Evolutionary conservation across 495 filamentous ascomycete genomes (phyloP).

Genomic region (Tuber brumale): DNA sequence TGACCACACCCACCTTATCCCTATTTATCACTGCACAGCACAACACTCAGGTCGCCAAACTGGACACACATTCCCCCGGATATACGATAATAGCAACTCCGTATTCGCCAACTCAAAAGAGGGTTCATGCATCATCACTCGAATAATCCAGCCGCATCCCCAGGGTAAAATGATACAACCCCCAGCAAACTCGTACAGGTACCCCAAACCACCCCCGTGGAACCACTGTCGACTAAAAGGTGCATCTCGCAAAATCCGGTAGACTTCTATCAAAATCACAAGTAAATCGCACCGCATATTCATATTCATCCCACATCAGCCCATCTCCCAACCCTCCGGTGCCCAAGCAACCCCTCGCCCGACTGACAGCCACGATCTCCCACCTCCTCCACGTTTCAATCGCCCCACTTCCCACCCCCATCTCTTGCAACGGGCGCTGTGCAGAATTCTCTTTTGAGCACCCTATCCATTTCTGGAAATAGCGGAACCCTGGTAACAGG

Average conservation of each 20-base stretch:
- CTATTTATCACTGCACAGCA: background rate
- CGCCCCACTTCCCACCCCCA: background rate
- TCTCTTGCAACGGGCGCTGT: background rate
- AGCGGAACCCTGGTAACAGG: background rate
- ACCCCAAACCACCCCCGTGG: background rate
- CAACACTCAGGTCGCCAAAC: background rate
- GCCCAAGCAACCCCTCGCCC: background rate
- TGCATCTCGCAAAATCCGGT: background rate
- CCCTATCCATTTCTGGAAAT: background rate
- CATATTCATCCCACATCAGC: background rate
- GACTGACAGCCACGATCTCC: background rate
- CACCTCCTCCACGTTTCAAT: background rate
- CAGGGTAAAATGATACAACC: background rate
- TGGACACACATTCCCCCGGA: too few species aligned
- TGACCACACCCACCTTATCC: background rate
- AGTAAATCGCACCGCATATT: background rate
- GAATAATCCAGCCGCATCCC: background rate
- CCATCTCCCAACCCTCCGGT: background rate
- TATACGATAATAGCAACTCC: background rate
- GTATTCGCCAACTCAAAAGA: background rate
- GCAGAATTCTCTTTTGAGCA: background rate
- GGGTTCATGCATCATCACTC: background rate
- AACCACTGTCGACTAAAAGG: background rate
- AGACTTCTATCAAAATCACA: background rate
- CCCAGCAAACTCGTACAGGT: background rate